These are phyloP conservation scores for Allantophomopsis cytisporea DNA, from an alignment of 2,329 filamentous ascomycete genomes.

Conservation along the genomic window DNA sequence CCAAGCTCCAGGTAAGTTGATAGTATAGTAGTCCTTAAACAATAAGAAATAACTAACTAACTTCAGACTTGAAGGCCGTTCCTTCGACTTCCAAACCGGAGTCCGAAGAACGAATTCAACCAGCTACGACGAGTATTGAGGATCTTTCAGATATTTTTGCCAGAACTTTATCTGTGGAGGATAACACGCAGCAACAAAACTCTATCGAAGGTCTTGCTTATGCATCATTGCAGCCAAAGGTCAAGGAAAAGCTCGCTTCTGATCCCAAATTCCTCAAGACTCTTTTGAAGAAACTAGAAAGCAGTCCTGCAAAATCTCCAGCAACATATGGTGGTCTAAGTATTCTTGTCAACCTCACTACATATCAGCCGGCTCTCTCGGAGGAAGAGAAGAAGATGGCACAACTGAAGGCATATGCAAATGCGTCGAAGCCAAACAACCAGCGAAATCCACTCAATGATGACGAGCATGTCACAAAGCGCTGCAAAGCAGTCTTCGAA, in stretches of 20 bases:
- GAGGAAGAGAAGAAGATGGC: conserved; percentile 89
- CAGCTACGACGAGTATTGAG: conserved; percentile 47
- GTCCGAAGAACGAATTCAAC: conserved; percentile 24
- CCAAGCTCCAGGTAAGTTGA: conserved; percentile 50
- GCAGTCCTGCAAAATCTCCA: conserved; percentile 49
- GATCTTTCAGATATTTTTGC: conserved; percentile 51
- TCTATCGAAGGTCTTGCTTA: conserved; percentile 88
- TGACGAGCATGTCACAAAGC: conserved; percentile 58
- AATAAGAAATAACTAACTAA: conserved; percentile 17
- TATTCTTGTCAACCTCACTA: conserved; percentile 73
- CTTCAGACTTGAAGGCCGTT: conserved; percentile 19
- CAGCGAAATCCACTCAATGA: conserved; percentile 57
- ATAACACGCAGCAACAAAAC: conserved; percentile 46
- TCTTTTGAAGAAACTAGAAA: conserved; percentile 49
- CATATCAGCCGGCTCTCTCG: conserved; percentile 62
- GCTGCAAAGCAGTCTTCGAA: conserved; percentile 69
- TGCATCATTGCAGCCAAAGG: conserved; percentile 69
- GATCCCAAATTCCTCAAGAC: conserved; percentile 56
- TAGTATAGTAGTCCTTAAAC: background rate
- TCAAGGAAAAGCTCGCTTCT: conserved; percentile 68
- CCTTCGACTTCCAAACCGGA: conserved; percentile 12
- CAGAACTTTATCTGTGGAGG: conserved; percentile 48
- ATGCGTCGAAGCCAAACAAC: conserved; percentile 57
- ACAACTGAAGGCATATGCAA: conserved; percentile 88
- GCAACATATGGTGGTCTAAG: conserved; percentile 76